These are phyloP conservation scores for Coelastrella sp. DNA, from an alignment of 139 green algal genomes.

Conservation along the genomic window DNA sequence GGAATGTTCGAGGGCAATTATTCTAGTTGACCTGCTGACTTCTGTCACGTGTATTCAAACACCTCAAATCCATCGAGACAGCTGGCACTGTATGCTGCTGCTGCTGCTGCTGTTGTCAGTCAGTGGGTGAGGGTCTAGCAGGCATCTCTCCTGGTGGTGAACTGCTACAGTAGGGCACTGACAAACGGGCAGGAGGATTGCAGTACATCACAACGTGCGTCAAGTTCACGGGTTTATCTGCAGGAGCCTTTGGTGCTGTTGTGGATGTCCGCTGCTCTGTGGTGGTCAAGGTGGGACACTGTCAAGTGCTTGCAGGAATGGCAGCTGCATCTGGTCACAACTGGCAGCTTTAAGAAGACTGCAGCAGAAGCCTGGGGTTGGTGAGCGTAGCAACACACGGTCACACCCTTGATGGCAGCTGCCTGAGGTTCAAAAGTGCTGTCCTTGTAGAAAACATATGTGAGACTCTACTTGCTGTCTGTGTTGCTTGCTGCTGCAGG, in stretches of 20 bases:
- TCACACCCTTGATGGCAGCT: no score
- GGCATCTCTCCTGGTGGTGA: neutral
- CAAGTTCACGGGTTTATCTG: neutral
- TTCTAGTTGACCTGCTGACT: neutral
- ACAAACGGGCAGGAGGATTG: neutral
- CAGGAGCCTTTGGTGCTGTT: slow-evolving; percentile 4
- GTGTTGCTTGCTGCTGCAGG: neutral
- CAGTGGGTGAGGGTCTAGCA: neutral
- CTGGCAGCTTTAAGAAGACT: neutral
- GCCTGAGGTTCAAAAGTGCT: neutral
- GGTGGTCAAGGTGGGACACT: neutral
- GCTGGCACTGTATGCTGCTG: neutral
- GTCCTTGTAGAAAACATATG: neutral
- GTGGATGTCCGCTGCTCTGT: slow-evolving; percentile 3
- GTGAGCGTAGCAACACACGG: neutral
- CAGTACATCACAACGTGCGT: neutral
- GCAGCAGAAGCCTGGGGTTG: neutral
- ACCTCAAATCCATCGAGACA: neutral
- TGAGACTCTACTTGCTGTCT: neutral
- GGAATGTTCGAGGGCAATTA: no score
- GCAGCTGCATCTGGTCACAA: neutral
- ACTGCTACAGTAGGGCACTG: slow-evolving; percentile 13
- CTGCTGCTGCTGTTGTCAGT: slow-evolving; percentile 1
- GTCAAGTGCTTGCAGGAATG: neutral
- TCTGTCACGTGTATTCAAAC: neutral